These are phyloP conservation scores for Panicum virgatum DNA, from an alignment of 202 grass and related monocot genomes.

Conservation along the genomic window DNA sequence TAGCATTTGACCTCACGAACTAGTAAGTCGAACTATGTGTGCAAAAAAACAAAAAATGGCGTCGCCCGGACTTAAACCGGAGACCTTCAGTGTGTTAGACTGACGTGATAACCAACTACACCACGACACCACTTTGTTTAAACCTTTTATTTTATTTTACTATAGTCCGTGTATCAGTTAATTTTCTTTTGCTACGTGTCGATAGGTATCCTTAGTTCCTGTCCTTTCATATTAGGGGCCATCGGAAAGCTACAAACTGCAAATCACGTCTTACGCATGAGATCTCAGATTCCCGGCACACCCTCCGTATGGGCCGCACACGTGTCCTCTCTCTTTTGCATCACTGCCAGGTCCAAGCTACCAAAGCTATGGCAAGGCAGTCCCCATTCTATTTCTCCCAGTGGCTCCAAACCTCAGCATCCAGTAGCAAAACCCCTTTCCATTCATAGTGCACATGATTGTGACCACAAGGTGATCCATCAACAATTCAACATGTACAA, in stretches of 20 bases:
- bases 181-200: no score
- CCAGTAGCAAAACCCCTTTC: slow-evolving; percentile 20
- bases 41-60: slow-evolving; percentile 35
- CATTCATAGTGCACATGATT: background rate
- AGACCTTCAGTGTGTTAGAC: slow-evolving; percentile 95
- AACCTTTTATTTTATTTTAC: no score
- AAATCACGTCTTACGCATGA: slow-evolving; percentile 41
- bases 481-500: background rate
- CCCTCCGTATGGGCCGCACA: slow-evolving; percentile 23
- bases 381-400: slow-evolving; percentile 18
- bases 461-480: slow-evolving; percentile 26
- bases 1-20: background rate
- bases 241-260: background rate
- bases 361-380: background rate
- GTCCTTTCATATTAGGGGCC: background rate
- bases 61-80: slow-evolving; percentile 83
- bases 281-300: slow-evolving; percentile 25
- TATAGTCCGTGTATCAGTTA: no score
- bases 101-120: slow-evolving; percentile 99
- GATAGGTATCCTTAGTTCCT: background rate
- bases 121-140: slow-evolving; percentile 57
- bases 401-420: slow-evolving; percentile 16
- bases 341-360: background rate
- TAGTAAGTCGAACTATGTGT: no score
- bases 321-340: slow-evolving; percentile 16